Evolutionary conservation across 2,329 filamentous ascomycete genomes (phyloP).

Genomic region (Verticillium nubilum): DNA sequence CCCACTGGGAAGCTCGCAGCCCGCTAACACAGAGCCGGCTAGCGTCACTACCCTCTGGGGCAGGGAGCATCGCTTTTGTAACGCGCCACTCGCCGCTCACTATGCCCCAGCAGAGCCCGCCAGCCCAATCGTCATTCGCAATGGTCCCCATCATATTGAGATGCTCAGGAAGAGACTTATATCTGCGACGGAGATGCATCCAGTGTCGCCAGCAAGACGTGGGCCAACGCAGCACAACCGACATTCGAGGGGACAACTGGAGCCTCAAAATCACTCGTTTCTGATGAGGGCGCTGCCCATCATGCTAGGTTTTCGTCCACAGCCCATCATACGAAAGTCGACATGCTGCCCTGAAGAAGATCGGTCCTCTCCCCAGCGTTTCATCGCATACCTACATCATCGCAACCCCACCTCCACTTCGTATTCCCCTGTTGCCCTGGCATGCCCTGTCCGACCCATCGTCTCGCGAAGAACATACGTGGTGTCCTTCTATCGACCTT

Average conservation of each 20-base stretch:
- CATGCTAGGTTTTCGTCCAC: not conserved
- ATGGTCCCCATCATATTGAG: not conserved
- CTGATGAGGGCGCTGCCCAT: not conserved
- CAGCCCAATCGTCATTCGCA: not conserved
- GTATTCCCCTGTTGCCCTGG: conserved; percentile 10
- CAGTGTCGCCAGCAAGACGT: not conserved
- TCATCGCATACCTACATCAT: conserved; percentile 12
- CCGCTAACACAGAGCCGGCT: not conserved
- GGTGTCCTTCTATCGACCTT: conserved; percentile 2
- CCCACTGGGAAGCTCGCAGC: not conserved
- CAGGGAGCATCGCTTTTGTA: not conserved
- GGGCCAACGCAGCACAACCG: not conserved
- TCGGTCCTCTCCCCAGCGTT: conserved; percentile 1
- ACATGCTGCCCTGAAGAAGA: not conserved
- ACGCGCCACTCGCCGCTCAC: not conserved
- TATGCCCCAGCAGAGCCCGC: not conserved
- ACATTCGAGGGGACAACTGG: not conserved
- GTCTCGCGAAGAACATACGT: not conserved
- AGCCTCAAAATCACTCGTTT: not conserved
- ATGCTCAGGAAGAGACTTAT: not conserved
- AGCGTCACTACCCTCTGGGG: not conserved
- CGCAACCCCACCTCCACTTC: conserved; percentile 8
- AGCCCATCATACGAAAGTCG: not conserved
- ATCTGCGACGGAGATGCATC: not conserved
- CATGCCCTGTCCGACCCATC: conserved; percentile 1